Base-by-base conservation (phyloP, 257 asterid species). In the Salvia splendens region DNA sequence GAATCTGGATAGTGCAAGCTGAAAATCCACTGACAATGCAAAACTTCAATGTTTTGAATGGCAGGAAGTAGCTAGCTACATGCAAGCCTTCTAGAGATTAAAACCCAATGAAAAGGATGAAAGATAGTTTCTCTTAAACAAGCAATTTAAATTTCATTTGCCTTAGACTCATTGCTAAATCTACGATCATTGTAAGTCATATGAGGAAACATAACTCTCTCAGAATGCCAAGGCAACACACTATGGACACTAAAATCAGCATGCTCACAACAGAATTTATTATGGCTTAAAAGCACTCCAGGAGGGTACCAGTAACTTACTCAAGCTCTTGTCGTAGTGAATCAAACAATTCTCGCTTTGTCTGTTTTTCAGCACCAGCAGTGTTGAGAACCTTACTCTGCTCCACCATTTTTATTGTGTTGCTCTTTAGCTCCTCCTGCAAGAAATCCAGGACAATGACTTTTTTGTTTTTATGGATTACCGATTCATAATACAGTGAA, bases 381-480 rank as follows among this genome's bases (percentile, higher is more conserved):
- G 97, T 90, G 58, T 86, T 90, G 46, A 93, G 86, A 70, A 90
- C 96, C 86, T 79, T 93, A 80, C 97, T 93, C 81, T 93, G 99
- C 86, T 93, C 96, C 79, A 88, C 97, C 97, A 91, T 91, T 82
- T 88, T 91, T 53, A 86, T 82, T 6, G 97, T 87, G 65, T 87
- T 88, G 63, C 75, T 88, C 74, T 89, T 93, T 71, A 93, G 81
- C 69, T 93, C 97, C 75, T 88, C 99, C 97, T 93, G 86, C 78
- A 78, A 58, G 38, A 77, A 16, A 75, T 6, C 32, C 54, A 65
- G 45, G n/a, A 6, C 16, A 50, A 43, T 40, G 50, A 52, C 30
- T n/a, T 61, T 67, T 57, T 53, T 11, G 9, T 48, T 53, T 51
- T 43, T 48, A 68, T 12, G 16, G n/a, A 50, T 48, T 30, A 42